phyloP scores from a whole-genome alignment of 169 alveolate species.

The Eimeria praecox region DNA sequence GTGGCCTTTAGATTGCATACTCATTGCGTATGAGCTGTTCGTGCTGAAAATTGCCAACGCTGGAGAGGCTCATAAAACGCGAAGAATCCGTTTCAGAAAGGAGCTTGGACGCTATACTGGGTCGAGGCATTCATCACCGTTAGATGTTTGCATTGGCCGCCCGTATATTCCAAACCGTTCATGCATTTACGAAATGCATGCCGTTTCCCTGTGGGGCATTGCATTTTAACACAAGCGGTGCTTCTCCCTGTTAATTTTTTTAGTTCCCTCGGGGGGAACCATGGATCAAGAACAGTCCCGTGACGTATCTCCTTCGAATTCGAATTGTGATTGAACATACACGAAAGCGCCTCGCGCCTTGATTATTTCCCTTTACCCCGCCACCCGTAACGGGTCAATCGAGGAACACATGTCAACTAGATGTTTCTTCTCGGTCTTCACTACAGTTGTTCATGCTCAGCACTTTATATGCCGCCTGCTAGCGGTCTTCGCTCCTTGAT shows the following conservation, averaged over 20 bases:
- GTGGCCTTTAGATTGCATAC: neutral
- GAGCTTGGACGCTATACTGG: neutral
- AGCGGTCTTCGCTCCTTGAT: too few species aligned
- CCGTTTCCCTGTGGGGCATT: too few species aligned
- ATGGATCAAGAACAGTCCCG: too few species aligned
- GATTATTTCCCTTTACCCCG: neutral
- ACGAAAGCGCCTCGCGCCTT: too few species aligned
- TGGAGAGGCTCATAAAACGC: too few species aligned
- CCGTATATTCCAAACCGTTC: neutral
- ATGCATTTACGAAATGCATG: too few species aligned
- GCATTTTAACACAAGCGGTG: too few species aligned
- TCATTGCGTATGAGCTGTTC: neutral
- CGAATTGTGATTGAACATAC: too few species aligned
- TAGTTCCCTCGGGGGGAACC: too few species aligned
- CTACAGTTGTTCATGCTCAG: constrained; percentile 5
- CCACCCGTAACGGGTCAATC: neutral
- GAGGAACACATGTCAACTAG: neutral
- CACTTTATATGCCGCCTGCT: neutral
- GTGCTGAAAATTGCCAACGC: too few species aligned
- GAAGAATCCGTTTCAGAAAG: neutral
- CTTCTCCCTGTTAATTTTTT: too few species aligned
- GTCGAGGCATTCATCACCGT: neutral
- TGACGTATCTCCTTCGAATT: too few species aligned
- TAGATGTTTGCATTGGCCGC: neutral
- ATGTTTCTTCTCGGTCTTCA: neutral